Percentiles rank a stretch among this genome's conserved stretches.
Conservation (phyloP, 805 yeast genomes). For the Wickerhamiella dianesei region DNA sequence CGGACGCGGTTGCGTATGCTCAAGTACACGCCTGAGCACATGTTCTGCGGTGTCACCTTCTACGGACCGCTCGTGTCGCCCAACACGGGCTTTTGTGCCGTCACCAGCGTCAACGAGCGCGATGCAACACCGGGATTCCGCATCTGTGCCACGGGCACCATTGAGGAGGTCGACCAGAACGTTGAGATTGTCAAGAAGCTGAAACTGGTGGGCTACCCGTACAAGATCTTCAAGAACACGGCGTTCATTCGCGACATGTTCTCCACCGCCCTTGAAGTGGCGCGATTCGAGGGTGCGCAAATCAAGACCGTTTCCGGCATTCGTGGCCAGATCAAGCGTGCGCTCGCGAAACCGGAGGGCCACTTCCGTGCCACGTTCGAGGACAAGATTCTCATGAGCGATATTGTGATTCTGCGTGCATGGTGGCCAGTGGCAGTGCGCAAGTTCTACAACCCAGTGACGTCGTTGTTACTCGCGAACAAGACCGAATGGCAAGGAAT, state of each 20-base stretch:
- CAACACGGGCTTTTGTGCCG: slow-evolving; percentile 93
- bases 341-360: slow-evolving; percentile 88
- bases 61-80: slow-evolving; percentile 97
- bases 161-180: slow-evolving; percentile 78
- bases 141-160: slow-evolving; percentile 93
- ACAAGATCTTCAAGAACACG: slow-evolving; percentile 85
- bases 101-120: slow-evolving; percentile 70
- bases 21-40: slow-evolving; percentile 96
- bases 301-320: slow-evolving; percentile 95
- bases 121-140: slow-evolving; percentile 83
- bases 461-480: slow-evolving; percentile 64
- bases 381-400: slow-evolving; percentile 75
- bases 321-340: slow-evolving; percentile 93
- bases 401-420: slow-evolving; percentile 76
- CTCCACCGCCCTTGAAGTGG: slow-evolving; percentile 80
- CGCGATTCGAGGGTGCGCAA: slow-evolving; percentile 95
- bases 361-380: slow-evolving; percentile 93
- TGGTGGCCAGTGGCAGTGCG: slow-evolving; percentile 94
- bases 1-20: slow-evolving; percentile 96
- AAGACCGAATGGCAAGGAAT: slow-evolving; percentile 92
- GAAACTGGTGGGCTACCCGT: slow-evolving; percentile 89
- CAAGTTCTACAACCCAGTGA: slow-evolving; percentile 89
- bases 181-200: slow-evolving; percentile 91
- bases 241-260: slow-evolving; percentile 98
- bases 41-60: slow-evolving; percentile 88